Conservation (phyloP, 208 protist species). For the Trypanosoma brucei region DNA sequence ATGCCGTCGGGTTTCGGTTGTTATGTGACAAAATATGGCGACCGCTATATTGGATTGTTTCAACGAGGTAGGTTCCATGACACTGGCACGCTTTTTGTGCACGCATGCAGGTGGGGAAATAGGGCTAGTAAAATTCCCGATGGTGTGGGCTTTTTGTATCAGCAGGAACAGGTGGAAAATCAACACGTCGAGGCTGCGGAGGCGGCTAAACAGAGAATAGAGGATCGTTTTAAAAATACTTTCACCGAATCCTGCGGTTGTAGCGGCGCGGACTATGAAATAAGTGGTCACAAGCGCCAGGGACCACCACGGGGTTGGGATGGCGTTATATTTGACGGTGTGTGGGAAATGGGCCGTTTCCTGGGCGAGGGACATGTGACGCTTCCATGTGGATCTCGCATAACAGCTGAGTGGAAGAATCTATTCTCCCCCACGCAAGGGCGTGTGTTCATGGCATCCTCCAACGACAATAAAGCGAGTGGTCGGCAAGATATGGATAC, state of each 20-base stretch:
- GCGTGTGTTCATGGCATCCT: constrained; percentile 34
- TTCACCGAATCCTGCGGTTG: background rate
- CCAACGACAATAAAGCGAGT: background rate
- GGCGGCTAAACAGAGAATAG: background rate
- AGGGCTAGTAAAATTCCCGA: constrained; percentile 7
- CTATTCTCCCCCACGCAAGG: constrained; percentile 36
- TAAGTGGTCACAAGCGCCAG: background rate
- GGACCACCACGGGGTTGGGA: constrained; percentile 15
- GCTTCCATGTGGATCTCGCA: constrained; percentile 42
- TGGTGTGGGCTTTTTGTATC: constrained; percentile 22
- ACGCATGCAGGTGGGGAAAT: constrained; percentile 6
- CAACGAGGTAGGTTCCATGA: constrained; percentile 51
- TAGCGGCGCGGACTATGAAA: background rate
- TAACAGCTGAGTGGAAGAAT: constrained; percentile 66
- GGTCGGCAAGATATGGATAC: constrained; percentile 22
- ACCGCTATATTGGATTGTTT: constrained; percentile 72
- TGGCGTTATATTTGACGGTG: constrained; percentile 58
- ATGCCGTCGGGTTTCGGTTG: constrained; percentile 71
- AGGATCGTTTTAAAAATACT: background rate
- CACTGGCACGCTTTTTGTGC: constrained; percentile 58
- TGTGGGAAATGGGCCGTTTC: constrained; percentile 57
- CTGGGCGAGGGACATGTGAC: constrained; percentile 62
- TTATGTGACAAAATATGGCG: constrained; percentile 43
- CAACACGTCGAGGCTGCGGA: constrained; percentile 1
- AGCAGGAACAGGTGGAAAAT: background rate